These are phyloP conservation scores for Irpex sp. DNA, from an alignment of 1,284 basidiomycete species.

Conservation along the genomic window DNA sequence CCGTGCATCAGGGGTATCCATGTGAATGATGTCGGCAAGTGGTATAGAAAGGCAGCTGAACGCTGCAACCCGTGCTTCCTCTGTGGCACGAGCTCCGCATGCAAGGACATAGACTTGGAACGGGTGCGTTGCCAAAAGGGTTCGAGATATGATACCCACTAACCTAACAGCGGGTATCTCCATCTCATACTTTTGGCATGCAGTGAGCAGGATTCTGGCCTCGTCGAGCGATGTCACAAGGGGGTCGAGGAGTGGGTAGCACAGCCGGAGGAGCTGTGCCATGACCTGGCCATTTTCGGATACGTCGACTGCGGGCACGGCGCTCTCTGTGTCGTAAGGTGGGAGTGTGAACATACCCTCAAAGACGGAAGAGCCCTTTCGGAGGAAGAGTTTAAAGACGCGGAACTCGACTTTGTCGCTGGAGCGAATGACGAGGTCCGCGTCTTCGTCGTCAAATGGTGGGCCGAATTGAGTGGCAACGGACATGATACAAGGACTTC, in stretches of 20 bases:
- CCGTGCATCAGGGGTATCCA: neutral
- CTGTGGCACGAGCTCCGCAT: neutral
- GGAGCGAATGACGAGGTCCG: conserved; percentile 9
- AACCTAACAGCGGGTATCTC: neutral
- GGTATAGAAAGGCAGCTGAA: neutral
- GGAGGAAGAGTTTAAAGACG: conserved; percentile 5
- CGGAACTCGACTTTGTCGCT: conserved; percentile 2
- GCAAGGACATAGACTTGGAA: neutral
- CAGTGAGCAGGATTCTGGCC: neutral
- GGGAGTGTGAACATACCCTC: conserved; percentile 1
- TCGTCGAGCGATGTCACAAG: neutral
- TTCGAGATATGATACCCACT: neutral
- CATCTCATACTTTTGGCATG: conserved; percentile 2
- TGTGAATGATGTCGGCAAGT: neutral
- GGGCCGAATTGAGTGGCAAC: neutral
- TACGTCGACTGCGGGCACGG: neutral
- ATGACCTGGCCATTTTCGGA: neutral
- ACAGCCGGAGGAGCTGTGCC: neutral
- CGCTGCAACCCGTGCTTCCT: neutral
- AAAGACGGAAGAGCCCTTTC: conserved; percentile 3
- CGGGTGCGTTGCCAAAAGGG: neutral
- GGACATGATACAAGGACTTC: no score
- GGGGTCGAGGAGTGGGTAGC: neutral
- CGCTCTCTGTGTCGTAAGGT: neutral
- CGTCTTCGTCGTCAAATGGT: neutral